Evolutionary conservation across 2,329 filamentous ascomycete species (phyloP).

Genomic region (Apiospora pterosperma): DNA sequence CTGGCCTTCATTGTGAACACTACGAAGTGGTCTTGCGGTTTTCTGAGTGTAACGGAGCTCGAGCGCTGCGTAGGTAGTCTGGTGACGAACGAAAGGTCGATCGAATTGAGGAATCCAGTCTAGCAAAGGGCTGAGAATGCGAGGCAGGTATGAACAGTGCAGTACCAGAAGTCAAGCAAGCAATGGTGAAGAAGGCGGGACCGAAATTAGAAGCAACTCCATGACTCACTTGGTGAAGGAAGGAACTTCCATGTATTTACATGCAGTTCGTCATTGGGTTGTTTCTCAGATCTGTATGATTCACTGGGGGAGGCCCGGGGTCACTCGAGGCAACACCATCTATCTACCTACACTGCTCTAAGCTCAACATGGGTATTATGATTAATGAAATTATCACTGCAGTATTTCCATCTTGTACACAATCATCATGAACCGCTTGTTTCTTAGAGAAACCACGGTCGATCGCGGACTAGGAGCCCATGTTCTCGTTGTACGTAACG

Average conservation of each 20-base stretch:
- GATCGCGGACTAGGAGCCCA: background rate
- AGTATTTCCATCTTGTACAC: too few relatives aligned
- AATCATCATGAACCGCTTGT: background rate
- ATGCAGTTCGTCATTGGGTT: too few relatives aligned
- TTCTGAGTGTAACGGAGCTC: background rate
- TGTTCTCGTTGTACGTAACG: too few relatives aligned
- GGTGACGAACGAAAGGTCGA: background rate
- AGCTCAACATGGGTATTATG: background rate
- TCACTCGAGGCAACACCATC: background rate
- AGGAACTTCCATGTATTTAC: background rate
- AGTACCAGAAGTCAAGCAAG: background rate
- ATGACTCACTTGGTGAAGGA: background rate
- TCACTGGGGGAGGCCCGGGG: too few relatives aligned
- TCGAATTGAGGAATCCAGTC: background rate
- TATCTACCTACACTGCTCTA: background rate
- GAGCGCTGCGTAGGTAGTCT: background rate
- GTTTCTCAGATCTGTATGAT: too few relatives aligned
- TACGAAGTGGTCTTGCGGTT: too few relatives aligned
- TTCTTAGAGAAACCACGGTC: too few relatives aligned
- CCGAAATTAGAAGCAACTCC: background rate
- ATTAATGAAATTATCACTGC: background rate
- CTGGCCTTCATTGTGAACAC: background rate
- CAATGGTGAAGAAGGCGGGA: background rate
- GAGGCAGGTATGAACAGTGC: too few relatives aligned
- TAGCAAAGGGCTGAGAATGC: background rate